Base-by-base conservation (phyloP, 1,139 yeast genomes). In the Debaryomycetaceae sp. region DNA sequence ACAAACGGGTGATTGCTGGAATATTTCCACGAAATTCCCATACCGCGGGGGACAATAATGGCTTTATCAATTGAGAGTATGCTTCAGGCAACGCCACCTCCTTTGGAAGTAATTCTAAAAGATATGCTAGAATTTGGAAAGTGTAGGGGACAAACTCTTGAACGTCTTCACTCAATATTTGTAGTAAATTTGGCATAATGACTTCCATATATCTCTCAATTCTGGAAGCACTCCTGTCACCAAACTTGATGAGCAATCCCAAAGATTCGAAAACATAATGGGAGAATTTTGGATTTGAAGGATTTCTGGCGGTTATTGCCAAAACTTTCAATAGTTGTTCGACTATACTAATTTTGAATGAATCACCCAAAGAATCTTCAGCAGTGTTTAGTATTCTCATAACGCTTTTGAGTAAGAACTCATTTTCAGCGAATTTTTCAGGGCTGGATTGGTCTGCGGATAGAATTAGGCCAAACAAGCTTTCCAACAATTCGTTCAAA, bases 1-100 rank as follows among this genome's bases (percentile, higher is more conserved):
- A 68, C 44, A 93, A 72, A 53, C 96, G 78, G 0, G 95, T 86
- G 20, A 93, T 80, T 3, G 97, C 97, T 1, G 99, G 99, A 38
- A 91, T 82, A 57, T 93, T 93, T 22, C 99, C 99, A 54, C 83
- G 78, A 48, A 81, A 81, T 61, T 93, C 98, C 99, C 99, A 95
- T 37, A 90, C 83, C 6, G 83, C 65, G 14, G 99, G 98, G 2
- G 96, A 80, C 60, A 95, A 72, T 36, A 95, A 71, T 0, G 99
- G 99, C 52, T 81, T 82, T 27, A 89, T 75, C 44, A 95, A 71
- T 45, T 80, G 81, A 47, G 74, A 77, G 57, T 83, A 88, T 35
- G 82, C 72, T 1, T 71, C 76, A 1, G 97, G 93, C 34, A 93
- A 70, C 5, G 74, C 65, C 6, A 59, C 55, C 1, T 62, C 53